A percentile compares a stretch with the other conserved stretches of the same genome.
Evolutionary conservation across 805 yeast species (phyloP).

Genomic region (Schwanniomyces sp.): DNA sequence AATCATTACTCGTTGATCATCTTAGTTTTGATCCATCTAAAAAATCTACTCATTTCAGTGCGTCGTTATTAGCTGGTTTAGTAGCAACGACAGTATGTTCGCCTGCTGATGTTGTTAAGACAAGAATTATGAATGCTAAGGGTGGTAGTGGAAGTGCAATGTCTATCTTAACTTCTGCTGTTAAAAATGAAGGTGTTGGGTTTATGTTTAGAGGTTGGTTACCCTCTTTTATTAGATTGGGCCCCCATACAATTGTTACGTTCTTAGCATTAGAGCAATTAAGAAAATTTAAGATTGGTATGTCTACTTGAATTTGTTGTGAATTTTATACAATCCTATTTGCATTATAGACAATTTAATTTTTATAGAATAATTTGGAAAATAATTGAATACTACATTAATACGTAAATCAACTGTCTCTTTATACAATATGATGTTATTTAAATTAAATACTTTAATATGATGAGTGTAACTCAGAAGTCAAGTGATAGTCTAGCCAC

Average conservation of each 20-base stretch:
- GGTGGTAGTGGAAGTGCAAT: conserved; percentile 47
- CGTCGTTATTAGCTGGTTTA: conserved; percentile 78
- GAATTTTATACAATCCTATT: background rate
- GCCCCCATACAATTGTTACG: conserved; percentile 76
- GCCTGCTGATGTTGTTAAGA: conserved; percentile 89
- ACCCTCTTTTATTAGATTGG: conserved; percentile 81
- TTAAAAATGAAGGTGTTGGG: conserved; percentile 67
- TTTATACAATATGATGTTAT: background rate
- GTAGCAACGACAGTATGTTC: conserved; percentile 92
- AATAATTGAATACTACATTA: background rate
- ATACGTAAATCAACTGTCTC: background rate
- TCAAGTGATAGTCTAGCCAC: background rate
- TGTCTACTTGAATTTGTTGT: conserved; percentile 22
- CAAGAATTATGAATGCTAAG: conserved; percentile 77
- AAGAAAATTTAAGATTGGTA: conserved; percentile 52
- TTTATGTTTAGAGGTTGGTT: conserved; percentile 92
- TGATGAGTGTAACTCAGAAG: background rate
- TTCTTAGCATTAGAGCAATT: conserved; percentile 68
- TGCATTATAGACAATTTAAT: conserved; percentile 2
- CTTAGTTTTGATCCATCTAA: conserved; percentile 56
- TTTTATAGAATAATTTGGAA: background rate
- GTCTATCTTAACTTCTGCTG: conserved; percentile 51
- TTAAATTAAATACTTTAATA: background rate
- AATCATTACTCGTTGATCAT: conserved; percentile 52
- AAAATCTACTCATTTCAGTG: conserved; percentile 71